Percentiles rank a stretch among this genome's conserved stretches.
phyloP scores from a whole-genome alignment of 495 filamentous ascomycete species.

The Hamigera avellanea region DNA sequence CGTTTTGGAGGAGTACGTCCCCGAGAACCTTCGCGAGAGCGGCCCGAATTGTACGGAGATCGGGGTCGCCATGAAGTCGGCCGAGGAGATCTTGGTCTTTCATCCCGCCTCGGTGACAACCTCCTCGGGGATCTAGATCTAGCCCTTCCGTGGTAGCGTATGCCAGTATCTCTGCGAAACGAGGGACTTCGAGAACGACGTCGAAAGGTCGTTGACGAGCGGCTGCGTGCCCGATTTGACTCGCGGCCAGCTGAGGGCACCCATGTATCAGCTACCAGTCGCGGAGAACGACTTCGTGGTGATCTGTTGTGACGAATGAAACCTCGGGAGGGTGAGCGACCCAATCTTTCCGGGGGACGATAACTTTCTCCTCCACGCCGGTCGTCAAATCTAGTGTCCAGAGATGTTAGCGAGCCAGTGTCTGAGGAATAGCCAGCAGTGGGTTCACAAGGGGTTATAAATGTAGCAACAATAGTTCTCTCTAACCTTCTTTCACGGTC shows the following conservation, averaged over 20 bases:
- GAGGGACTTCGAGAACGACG: slow-evolving; percentile 38
- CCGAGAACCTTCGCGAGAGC: slow-evolving; percentile 21
- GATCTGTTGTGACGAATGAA: slow-evolving; percentile 30
- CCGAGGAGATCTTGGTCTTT: slow-evolving; percentile 30
- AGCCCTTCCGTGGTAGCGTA: slow-evolving; percentile 20
- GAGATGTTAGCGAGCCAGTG: too few relatives aligned
- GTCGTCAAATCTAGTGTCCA: slow-evolving; percentile 34
- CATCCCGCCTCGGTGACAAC: slow-evolving; percentile 38
- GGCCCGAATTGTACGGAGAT: slow-evolving; percentile 29
- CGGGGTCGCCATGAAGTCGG: slow-evolving; percentile 29
- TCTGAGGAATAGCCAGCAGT: too few relatives aligned
- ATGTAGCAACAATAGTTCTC: background rate
- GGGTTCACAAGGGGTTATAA: too few relatives aligned
- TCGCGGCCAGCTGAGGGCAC: slow-evolving; percentile 26
- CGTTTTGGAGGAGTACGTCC: slow-evolving; percentile 23
- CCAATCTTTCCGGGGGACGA: slow-evolving; percentile 30
- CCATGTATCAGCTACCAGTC: slow-evolving; percentile 37
- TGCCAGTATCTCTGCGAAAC: slow-evolving; percentile 25
- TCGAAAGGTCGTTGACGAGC: slow-evolving; percentile 28
- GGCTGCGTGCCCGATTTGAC: slow-evolving; percentile 30
- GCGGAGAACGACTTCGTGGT: slow-evolving; percentile 28
- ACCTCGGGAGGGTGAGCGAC: slow-evolving; percentile 25
- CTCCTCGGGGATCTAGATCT: slow-evolving; percentile 31
- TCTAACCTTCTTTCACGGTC: slow-evolving; percentile 37
- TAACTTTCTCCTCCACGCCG: slow-evolving; percentile 44